These are phyloP conservation scores for Trichoderma cornu-damae DNA, from an alignment of 2,329 filamentous ascomycete genomes.

Conservation along the genomic window DNA sequence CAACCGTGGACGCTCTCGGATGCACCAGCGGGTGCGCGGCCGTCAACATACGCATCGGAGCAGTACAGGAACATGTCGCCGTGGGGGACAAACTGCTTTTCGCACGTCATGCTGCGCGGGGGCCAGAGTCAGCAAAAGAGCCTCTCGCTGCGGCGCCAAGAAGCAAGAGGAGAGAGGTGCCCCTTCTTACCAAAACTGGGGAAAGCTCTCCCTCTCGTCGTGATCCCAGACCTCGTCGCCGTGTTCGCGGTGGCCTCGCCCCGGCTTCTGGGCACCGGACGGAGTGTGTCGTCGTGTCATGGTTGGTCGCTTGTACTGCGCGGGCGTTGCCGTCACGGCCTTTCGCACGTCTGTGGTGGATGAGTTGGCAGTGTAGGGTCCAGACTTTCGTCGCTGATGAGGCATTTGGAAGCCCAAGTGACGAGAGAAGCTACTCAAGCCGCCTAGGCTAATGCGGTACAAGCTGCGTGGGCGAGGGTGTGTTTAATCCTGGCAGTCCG, in stretches of 20 bases:
- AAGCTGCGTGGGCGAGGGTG: background rate
- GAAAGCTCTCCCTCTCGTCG: conserved; percentile 58
- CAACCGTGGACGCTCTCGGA: background rate
- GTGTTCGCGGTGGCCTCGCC: conserved; percentile 47
- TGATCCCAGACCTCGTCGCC: conserved; percentile 49
- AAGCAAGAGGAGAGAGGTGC: conserved; percentile 25
- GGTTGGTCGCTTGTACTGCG: conserved; percentile 45
- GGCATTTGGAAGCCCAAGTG: conserved; percentile 39
- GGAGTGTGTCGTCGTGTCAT: conserved; percentile 43
- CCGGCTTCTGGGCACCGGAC: conserved; percentile 41
- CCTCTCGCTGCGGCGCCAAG: background rate
- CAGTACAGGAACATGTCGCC: conserved; percentile 57
- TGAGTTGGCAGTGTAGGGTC: conserved; percentile 47
- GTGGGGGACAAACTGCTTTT: conserved; percentile 59
- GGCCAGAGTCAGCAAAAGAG: conserved; percentile 22
- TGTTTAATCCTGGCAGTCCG: conserved; percentile 19
- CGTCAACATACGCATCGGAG: conserved; percentile 54
- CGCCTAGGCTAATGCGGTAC: background rate
- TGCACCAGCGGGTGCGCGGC: too few species aligned
- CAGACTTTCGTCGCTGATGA: conserved; percentile 53
- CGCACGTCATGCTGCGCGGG: conserved; percentile 56
- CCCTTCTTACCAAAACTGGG: conserved; percentile 55
- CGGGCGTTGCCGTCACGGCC: conserved; percentile 41
- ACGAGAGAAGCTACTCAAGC: background rate
- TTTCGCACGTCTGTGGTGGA: conserved; percentile 54